Percentiles rank a stretch among this genome's conserved stretches.
These are phyloP conservation scores for Ceriops decandra DNA, from an alignment of 345 rosid genomes.

Conservation along the genomic window DNA sequence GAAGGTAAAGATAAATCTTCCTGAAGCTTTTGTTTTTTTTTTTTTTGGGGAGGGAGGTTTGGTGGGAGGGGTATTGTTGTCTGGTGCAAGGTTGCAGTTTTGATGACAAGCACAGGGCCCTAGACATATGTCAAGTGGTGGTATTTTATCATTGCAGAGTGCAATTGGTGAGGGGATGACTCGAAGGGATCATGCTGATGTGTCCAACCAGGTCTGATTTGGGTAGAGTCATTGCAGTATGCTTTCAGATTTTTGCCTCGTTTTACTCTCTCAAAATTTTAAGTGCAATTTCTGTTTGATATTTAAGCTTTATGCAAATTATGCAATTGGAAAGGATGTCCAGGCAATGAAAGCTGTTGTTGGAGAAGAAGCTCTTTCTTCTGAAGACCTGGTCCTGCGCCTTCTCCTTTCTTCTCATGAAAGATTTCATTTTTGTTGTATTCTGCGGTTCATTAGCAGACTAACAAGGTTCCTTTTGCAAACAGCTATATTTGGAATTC, in stretches of 20 bases:
- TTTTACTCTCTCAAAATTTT: background rate
- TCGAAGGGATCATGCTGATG: conserved; percentile 85
- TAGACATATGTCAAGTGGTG: background rate
- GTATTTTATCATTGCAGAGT: conserved; percentile 48
- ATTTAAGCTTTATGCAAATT: conserved; percentile 82
- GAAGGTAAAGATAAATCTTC: conserved; percentile 55
- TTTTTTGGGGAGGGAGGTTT: background rate
- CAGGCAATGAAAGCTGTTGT: conserved; percentile 99
- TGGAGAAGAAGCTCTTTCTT: conserved; percentile 98
- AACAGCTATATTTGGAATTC: conserved; percentile 89
- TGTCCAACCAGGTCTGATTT: conserved; percentile 77
- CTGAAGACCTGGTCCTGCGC: conserved; percentile 80
- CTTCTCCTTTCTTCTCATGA: conserved; percentile 12
- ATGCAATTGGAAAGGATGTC: conserved; percentile 95
- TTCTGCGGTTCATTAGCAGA: background rate
- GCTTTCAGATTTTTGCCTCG: conserved; percentile 2
- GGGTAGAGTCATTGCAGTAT: background rate
- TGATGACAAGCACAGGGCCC: background rate
- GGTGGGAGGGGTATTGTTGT: background rate
- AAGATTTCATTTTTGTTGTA: background rate
- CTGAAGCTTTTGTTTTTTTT: background rate
- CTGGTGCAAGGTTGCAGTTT: background rate
- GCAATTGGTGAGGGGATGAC: conserved; percentile 99
- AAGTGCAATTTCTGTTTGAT: background rate
- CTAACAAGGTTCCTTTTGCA: conserved; percentile 22